A percentile compares a stretch with the other conserved stretches of the same genome.
Evolutionary conservation across 2,329 filamentous ascomycete genomes (phyloP).

Genomic region (Pleurostoma richardsiae): DNA sequence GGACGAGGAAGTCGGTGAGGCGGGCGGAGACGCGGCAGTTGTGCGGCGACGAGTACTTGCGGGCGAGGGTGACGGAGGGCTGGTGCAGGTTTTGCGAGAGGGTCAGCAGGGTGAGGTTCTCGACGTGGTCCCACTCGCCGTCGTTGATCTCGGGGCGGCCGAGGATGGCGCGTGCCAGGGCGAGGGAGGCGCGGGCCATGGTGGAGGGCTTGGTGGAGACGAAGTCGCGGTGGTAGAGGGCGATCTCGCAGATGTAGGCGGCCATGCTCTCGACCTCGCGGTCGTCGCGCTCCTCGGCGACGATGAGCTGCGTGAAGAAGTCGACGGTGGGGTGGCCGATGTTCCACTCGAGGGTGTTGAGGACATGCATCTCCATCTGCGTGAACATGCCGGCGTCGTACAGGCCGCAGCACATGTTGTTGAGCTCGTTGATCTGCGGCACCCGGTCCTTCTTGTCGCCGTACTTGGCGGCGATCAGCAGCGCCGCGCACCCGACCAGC

Average conservation of each 20-base stretch:
- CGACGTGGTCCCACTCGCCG: conserved; percentile 70
- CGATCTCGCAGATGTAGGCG: conserved; percentile 89
- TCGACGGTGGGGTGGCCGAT: conserved; percentile 96
- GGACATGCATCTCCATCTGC: conserved; percentile 99
- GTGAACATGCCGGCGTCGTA: conserved; percentile 99
- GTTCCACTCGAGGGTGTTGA: conserved; percentile 94
- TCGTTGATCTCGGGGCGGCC: conserved; percentile 71
- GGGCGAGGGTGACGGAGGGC: conserved; percentile 51
- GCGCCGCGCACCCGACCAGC: conserved; percentile 89
- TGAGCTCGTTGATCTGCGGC: conserved; percentile 93
- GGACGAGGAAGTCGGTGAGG: conserved; percentile 54
- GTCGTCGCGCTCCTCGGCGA: conserved; percentile 73
- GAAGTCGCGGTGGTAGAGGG: conserved; percentile 94
- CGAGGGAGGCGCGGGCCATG: conserved; percentile 82
- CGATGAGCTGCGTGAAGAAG: conserved; percentile 83
- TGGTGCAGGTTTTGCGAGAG: conserved; percentile 56
- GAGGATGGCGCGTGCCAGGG: conserved; percentile 81
- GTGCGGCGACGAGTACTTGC: conserved; percentile 53
- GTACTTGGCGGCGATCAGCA: conserved; percentile 97
- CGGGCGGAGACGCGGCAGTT: conserved; percentile 49
- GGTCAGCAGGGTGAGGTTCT: conserved; percentile 60
- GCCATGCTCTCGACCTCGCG: conserved; percentile 92
- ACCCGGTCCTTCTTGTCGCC: conserved; percentile 98
- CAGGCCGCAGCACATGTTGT: conserved; percentile 97
- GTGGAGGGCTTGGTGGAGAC: conserved; percentile 88